A percentile compares a stretch with the other conserved stretches of the same genome.
These are phyloP conservation scores for Calonectria leucothoes DNA, from an alignment of 2,329 filamentous ascomycete genomes.

Conservation along the genomic window DNA sequence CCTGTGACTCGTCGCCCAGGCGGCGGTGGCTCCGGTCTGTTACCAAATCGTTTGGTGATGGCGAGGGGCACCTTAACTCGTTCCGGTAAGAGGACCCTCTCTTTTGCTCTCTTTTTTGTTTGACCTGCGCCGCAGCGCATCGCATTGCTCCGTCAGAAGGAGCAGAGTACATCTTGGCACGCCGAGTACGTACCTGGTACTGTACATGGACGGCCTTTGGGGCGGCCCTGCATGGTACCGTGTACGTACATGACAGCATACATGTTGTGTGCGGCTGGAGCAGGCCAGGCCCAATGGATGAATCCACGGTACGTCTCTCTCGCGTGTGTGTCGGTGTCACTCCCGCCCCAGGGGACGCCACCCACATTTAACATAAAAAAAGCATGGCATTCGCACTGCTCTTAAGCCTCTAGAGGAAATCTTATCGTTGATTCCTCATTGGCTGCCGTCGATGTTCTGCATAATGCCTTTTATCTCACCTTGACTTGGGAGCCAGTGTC, in stretches of 20 bases:
- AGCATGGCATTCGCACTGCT: slow-evolving; percentile 29
- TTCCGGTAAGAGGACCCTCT: slow-evolving; percentile 32
- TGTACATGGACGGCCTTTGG: not conserved
- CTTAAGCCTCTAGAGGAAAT: slow-evolving; percentile 28
- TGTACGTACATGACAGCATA: not conserved
- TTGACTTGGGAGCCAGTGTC: slow-evolving; percentile 25
- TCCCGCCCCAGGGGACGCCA: not conserved
- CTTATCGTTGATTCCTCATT: slow-evolving; percentile 48
- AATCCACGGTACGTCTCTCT: not conserved
- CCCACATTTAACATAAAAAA: slow-evolving; percentile 20
- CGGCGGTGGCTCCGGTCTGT: slow-evolving; percentile 40
- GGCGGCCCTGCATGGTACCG: not conserved
- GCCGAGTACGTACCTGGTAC: too few species aligned
- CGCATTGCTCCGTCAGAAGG: not conserved
- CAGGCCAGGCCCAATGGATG: not conserved
- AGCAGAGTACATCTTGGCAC: slow-evolving; percentile 8
- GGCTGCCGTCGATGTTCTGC: slow-evolving; percentile 42
- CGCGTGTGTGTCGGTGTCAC: slow-evolving; percentile 3
- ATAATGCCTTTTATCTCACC: slow-evolving; percentile 49
- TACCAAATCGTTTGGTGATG: slow-evolving; percentile 43
- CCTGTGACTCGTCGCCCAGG: slow-evolving; percentile 18
- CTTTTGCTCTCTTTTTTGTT: slow-evolving; percentile 33
- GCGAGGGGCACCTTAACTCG: slow-evolving; percentile 29
- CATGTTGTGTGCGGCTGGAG: not conserved
- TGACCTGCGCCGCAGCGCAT: slow-evolving; percentile 25